phyloP scores from a whole-genome alignment of 768 basidiomycete genomes.

The Pleurotus eryngii region DNA sequence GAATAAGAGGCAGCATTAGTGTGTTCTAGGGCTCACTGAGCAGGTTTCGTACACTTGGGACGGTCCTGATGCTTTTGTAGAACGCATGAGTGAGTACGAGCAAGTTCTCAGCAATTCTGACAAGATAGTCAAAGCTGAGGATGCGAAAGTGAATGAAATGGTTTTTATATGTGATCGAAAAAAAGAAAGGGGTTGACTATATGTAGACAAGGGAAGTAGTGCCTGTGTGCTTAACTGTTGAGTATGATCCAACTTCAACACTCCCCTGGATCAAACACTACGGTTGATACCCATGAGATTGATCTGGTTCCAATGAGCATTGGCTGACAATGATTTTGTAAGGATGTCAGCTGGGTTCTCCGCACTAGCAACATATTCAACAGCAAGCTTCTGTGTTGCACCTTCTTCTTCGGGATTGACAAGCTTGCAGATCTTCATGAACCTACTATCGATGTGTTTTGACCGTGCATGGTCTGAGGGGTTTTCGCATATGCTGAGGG shows the following conservation, averaged over 20 bases:
- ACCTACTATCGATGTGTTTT: conserved; percentile 29
- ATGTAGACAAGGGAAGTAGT: too few species aligned
- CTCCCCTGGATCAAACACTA: neutral
- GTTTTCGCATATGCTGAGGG: conserved; percentile 24
- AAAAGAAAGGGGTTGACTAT: too few species aligned
- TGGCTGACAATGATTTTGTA: conserved; percentile 30
- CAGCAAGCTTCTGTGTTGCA: conserved; percentile 10
- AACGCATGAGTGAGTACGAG: too few species aligned
- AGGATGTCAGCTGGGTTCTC: conserved; percentile 35
- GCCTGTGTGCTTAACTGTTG: too few species aligned
- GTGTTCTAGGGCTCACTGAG: too few species aligned
- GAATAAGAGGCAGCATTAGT: too few species aligned
- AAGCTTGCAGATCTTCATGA: conserved; percentile 23
- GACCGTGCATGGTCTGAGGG: conserved; percentile 20
- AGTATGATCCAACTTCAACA: neutral
- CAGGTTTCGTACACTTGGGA: too few species aligned
- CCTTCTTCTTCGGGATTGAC: neutral
- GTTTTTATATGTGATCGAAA: too few species aligned
- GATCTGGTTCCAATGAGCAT: neutral
- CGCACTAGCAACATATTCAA: conserved; percentile 21
- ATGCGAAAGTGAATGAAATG: too few species aligned
- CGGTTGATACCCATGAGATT: neutral
- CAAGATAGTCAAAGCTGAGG: too few species aligned
- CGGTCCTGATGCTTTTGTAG: too few species aligned
- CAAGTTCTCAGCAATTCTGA: too few species aligned